Percentiles rank a stretch among this genome's conserved stretches.
Evolutionary conservation across 2,329 filamentous ascomycete species (phyloP).

Genomic region (Neobulgaria alba): DNA sequence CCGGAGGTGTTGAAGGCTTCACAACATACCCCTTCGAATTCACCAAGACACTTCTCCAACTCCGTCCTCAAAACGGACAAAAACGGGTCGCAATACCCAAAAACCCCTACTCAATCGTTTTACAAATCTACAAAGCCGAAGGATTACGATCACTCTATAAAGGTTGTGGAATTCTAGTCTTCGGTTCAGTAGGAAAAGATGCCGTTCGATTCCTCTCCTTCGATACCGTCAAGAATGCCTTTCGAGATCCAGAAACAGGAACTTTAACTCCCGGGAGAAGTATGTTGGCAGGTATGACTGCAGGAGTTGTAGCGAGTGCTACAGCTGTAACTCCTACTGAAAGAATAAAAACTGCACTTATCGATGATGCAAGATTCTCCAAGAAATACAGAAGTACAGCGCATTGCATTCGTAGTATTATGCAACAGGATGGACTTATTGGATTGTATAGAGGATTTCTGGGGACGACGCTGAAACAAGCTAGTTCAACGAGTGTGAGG

Average conservation of each 20-base stretch:
- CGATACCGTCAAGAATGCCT: constrained; percentile 51
- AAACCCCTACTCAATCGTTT: constrained; percentile 51
- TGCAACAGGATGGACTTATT: constrained; percentile 33
- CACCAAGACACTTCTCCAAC: constrained; percentile 55
- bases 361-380: constrained; percentile 20
- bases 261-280: constrained; percentile 46
- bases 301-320: constrained; percentile 52
- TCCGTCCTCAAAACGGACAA: constrained; percentile 33
- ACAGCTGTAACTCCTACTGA: constrained; percentile 62
- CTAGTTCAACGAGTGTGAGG: constrained; percentile 37
- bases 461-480: constrained; percentile 40
- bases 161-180: constrained; percentile 17
- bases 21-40: constrained; percentile 54
- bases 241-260: constrained; percentile 45
- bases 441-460: constrained; percentile 38
- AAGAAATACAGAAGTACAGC: constrained; percentile 26
- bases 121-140: constrained; percentile 45
- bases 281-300: constrained; percentile 55
- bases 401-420: constrained; percentile 29
- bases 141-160: constrained; percentile 43
- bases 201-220: constrained; percentile 59
- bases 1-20: constrained; percentile 26
- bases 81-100: constrained; percentile 34
- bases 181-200: constrained; percentile 46
- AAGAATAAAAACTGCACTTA: constrained; percentile 57